Conservation (phyloP, 495 filamentous ascomycete species). For the Hypoxylon trugodes region DNA sequence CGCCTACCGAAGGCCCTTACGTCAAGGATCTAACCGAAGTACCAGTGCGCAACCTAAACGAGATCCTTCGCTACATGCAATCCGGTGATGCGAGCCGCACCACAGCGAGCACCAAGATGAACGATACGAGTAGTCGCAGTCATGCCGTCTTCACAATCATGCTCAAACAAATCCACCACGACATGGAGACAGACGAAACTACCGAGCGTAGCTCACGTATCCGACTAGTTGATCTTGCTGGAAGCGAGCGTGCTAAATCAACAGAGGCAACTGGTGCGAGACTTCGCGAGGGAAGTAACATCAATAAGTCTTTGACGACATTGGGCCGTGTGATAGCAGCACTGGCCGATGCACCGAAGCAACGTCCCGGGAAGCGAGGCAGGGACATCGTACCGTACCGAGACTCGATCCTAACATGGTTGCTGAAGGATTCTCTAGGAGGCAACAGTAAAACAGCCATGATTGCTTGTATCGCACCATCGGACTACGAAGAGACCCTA, state of each 20-base stretch:
- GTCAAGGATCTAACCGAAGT: conserved; percentile 95
- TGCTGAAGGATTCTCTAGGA: conserved; percentile 92
- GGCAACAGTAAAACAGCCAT: conserved; percentile 98
- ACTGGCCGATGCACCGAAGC: conserved; percentile 80
- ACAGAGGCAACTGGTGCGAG: conserved; percentile 93
- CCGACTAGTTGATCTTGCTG: conserved; percentile 93
- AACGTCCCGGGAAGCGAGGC: conserved; percentile 51
- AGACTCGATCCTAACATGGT: conserved; percentile 96
- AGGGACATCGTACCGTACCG: conserved; percentile 87
- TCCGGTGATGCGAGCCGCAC: conserved; percentile 89
- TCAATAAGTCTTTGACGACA: conserved; percentile 98
- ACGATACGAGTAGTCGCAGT: conserved; percentile 92
- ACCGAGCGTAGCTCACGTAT: conserved; percentile 94
- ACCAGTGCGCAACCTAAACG: conserved; percentile 79
- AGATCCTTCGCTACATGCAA: conserved; percentile 90
- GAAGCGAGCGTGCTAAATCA: conserved; percentile 91
- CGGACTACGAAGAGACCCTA: conserved; percentile 96
- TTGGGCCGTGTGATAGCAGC: conserved; percentile 97
- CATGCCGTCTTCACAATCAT: conserved; percentile 99
- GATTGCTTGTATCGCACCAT: conserved; percentile 96
- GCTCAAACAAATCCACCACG: conserved; percentile 92
- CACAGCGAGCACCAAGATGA: conserved; percentile 98
- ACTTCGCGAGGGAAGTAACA: conserved; percentile 93
- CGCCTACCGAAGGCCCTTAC: conserved; percentile 94
- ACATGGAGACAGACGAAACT: conserved; percentile 92